A percentile compares a stretch with the other conserved stretches of the same genome.
Evolutionary conservation across 805 yeast genomes (phyloP).

Genomic region (Schwanniomyces pseudopolymorphus): DNA sequence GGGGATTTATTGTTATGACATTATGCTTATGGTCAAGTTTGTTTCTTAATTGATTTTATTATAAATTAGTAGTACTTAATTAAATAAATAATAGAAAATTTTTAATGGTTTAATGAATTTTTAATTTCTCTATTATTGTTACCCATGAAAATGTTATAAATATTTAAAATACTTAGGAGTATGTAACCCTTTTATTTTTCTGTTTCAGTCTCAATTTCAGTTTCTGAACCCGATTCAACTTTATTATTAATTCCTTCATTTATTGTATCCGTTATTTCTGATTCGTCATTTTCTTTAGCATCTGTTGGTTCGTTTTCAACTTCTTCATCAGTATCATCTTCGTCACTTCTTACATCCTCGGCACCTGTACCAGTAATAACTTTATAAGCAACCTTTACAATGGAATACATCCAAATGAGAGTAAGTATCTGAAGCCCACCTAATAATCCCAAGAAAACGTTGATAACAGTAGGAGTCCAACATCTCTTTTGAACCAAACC

Average conservation of each 20-base stretch:
- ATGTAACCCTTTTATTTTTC: neutral
- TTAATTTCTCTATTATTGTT: neutral
- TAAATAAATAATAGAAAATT: neutral
- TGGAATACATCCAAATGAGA: slow-evolving; percentile 73
- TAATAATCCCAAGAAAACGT: slow-evolving; percentile 54
- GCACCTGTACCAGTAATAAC: slow-evolving; percentile 75
- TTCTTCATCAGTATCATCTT: slow-evolving; percentile 52
- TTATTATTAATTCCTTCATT: neutral
- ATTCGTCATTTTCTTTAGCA: neutral
- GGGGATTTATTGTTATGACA: slow-evolving; percentile 73
- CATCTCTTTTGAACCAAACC: slow-evolving; percentile 44
- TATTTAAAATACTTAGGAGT: neutral
- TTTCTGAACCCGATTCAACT: neutral
- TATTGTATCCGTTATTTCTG: neutral
- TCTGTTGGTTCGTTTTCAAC: neutral
- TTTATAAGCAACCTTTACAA: slow-evolving; percentile 64
- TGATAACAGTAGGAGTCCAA: slow-evolving; percentile 46
- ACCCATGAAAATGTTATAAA: neutral
- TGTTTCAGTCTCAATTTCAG: neutral
- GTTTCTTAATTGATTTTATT: neutral
- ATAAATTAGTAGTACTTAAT: neutral
- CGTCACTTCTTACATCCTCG: slow-evolving; percentile 85
- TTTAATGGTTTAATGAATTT: neutral
- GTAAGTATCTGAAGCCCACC: slow-evolving; percentile 66
- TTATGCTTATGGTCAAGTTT: slow-evolving; percentile 46